Conservation (phyloP, 805 yeast species). For the Blastobotrys robertii region DNA sequence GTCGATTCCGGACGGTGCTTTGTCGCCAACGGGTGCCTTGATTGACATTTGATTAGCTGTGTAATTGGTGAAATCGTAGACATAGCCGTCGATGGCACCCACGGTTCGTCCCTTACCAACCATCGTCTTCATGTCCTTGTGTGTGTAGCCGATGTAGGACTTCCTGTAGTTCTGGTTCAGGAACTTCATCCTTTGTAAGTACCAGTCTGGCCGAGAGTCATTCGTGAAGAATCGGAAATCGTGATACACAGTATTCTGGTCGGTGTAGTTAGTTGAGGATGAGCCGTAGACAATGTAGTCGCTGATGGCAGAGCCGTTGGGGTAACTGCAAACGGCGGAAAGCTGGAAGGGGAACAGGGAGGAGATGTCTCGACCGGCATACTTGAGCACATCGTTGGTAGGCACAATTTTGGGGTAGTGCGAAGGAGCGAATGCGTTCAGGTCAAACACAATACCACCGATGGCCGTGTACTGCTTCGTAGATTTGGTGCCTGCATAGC, state of each 20-base stretch:
- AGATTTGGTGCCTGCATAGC: slow-evolving; percentile 24
- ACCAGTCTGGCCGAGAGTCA: slow-evolving; percentile 36
- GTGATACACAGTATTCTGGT: slow-evolving; percentile 31
- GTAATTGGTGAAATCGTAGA: slow-evolving; percentile 31
- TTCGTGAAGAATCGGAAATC: slow-evolving; percentile 31
- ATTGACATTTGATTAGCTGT: slow-evolving; percentile 27
- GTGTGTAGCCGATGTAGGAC: slow-evolving; percentile 31
- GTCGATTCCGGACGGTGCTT: slow-evolving; percentile 17
- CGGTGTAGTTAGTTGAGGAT: slow-evolving; percentile 26
- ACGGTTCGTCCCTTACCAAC: slow-evolving; percentile 17
- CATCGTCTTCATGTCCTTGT: slow-evolving; percentile 20
- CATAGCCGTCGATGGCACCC: slow-evolving; percentile 28
- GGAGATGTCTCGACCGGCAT: slow-evolving; percentile 30
- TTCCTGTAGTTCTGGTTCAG: slow-evolving; percentile 28
- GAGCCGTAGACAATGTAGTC: slow-evolving; percentile 22
- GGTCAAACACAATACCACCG: slow-evolving; percentile 32
- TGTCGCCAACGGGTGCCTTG: slow-evolving; percentile 22
- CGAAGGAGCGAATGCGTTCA: slow-evolving; percentile 29
- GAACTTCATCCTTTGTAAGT: slow-evolving; percentile 28
- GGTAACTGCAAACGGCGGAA: slow-evolving; percentile 31
- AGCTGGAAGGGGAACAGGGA: slow-evolving; percentile 32
- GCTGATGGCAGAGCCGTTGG: slow-evolving; percentile 21
- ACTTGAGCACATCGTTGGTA: slow-evolving; percentile 23
- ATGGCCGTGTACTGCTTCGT: slow-evolving; percentile 28
- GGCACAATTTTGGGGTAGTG: slow-evolving; percentile 33